Percentiles rank a stretch among this genome's conserved stretches.
Evolutionary conservation across 345 rosid genomes (phyloP).

Genomic region (Anacardium occidentale): DNA sequence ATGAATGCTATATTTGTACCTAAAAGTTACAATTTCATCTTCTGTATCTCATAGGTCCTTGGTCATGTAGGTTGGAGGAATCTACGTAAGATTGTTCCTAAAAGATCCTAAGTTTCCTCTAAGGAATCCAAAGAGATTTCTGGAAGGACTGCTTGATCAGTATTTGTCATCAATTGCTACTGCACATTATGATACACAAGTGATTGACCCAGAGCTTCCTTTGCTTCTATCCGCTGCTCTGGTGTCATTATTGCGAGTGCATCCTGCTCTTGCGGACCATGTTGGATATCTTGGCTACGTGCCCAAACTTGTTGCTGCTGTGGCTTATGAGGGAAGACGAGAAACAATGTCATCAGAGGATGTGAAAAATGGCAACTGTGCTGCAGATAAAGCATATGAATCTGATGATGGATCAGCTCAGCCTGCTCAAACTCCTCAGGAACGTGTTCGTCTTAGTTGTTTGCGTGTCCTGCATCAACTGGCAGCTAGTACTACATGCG

Average conservation of each 20-base stretch:
- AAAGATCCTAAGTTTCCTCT: slow-evolving; percentile 98
- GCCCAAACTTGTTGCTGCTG: slow-evolving; percentile 97
- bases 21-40: neutral
- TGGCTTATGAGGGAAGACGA: slow-evolving; percentile 89
- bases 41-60: slow-evolving; percentile 22
- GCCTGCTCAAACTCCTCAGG: slow-evolving; percentile 85
- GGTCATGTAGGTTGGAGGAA: slow-evolving; percentile 84
- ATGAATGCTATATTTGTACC: slow-evolving; percentile 13
- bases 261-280: slow-evolving; percentile 98
- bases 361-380: slow-evolving; percentile 44
- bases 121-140: slow-evolving; percentile 90
- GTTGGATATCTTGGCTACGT: slow-evolving; percentile 97
- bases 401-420: slow-evolving; percentile 51
- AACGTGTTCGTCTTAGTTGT: slow-evolving; percentile 97
- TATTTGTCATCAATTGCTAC: slow-evolving; percentile 92
- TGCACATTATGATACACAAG: slow-evolving; percentile 73
- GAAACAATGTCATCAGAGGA: slow-evolving; percentile 87
- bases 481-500: slow-evolving; percentile 93
- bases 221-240: slow-evolving; percentile 97
- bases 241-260: slow-evolving; percentile 95
- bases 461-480: slow-evolving; percentile 98
- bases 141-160: slow-evolving; percentile 97
- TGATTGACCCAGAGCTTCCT: slow-evolving; percentile 89
- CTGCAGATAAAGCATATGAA: slow-evolving; percentile 48
- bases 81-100: slow-evolving; percentile 85